phyloP scores from a whole-genome alignment of 352 stramenopile species.

The Phytophthora aleatoria region DNA sequence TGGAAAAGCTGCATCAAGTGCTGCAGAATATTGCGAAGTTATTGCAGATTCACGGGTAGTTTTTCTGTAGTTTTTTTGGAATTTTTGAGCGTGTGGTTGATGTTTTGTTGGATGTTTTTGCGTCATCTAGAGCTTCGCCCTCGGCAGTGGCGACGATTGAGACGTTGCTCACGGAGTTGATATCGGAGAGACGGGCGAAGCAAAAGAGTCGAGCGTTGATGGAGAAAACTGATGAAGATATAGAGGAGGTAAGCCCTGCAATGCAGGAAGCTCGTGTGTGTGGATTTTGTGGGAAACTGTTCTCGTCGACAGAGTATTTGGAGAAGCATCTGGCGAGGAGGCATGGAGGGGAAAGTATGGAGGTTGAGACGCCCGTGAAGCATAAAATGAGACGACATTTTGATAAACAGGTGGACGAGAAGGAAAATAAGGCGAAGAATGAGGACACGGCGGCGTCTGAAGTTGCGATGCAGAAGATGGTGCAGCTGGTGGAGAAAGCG shows the following conservation, averaged over 20 bases:
- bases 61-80: constrained; percentile 1
- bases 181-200: constrained; percentile 32
- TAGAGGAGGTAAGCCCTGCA: not conserved
- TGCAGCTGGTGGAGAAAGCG: constrained; percentile 50
- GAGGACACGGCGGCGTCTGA: constrained; percentile 5
- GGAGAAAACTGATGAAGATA: constrained; percentile 6
- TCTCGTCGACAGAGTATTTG: constrained; percentile 63
- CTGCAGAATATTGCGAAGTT: constrained; percentile 78
- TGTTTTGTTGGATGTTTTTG: constrained; percentile 7
- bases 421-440: constrained; percentile 11
- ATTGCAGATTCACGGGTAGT: constrained; percentile 69
- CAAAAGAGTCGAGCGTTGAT: constrained; percentile 11
- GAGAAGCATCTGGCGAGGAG: constrained; percentile 65
- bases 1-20: constrained; percentile 80
- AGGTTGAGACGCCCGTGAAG: constrained; percentile 20
- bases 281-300: constrained; percentile 70
- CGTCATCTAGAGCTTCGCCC: constrained; percentile 46
- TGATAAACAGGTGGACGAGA: constrained; percentile 2
- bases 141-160: constrained; percentile 64
- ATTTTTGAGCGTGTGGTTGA: not conserved
- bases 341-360: constrained; percentile 40
- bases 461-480: constrained; percentile 51
- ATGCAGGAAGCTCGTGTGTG: constrained; percentile 60
- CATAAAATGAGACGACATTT: constrained; percentile 8
- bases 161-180: constrained; percentile 53